A percentile compares a stretch with the other conserved stretches of the same genome.
phyloP scores from a whole-genome alignment of 768 basidiomycete genomes.

The Leucocoprinus leucothites region DNA sequence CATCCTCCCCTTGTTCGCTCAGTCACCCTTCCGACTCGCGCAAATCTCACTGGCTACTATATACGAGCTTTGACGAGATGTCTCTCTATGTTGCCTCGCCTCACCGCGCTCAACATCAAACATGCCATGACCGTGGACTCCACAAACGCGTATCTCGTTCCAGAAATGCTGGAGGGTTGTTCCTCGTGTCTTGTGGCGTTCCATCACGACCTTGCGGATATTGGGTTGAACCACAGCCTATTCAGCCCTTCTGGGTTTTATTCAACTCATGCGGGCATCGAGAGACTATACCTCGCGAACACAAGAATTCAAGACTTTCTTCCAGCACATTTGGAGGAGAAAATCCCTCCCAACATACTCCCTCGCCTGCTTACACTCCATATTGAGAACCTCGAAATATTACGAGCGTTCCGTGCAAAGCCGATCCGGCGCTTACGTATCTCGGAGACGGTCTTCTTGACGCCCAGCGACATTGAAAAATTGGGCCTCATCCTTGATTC shows the following conservation, averaged over 20 bases:
- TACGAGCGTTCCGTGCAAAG: not conserved
- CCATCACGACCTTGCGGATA: not conserved
- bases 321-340: not conserved
- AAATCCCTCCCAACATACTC: not conserved
- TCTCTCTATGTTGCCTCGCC: not conserved
- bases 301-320: not conserved
- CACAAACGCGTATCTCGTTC: not conserved
- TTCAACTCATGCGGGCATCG: not conserved
- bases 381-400: not conserved
- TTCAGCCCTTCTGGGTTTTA: not conserved
- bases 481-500: not conserved
- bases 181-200: not conserved
- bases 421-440: constrained; percentile 3
- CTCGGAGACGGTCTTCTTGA: not conserved
- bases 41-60: not conserved
- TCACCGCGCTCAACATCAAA: not conserved
- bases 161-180: not conserved
- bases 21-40: not conserved
- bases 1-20: not conserved
- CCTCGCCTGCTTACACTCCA: not conserved
- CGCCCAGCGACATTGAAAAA: not conserved
- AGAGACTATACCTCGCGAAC: not conserved
- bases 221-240: not conserved
- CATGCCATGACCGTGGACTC: not conserved
- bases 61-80: not conserved